Conservation (phyloP, 805 yeast species). For the Priceomyces fermenticarens region DNA sequence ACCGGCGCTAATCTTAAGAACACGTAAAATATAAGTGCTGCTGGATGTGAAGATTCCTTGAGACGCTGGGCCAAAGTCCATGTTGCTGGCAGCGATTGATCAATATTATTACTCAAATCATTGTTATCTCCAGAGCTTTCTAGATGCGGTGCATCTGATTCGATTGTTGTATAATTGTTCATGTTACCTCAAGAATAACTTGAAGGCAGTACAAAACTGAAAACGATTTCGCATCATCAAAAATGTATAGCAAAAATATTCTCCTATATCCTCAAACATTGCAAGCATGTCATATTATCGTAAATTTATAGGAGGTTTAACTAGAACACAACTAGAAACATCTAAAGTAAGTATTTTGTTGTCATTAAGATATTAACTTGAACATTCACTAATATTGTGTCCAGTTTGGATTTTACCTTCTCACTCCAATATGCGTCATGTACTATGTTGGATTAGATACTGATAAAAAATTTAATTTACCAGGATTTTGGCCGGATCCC, state of each 20-base stretch:
- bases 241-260: neutral
- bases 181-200: neutral
- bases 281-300: constrained; percentile 16
- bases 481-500: constrained; percentile 98
- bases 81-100: constrained; percentile 1
- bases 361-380: constrained; percentile 3
- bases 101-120: neutral
- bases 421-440: constrained; percentile 90
- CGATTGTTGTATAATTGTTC: constrained; percentile 9
- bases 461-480: constrained; percentile 81
- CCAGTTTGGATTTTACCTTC: constrained; percentile 76
- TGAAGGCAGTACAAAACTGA: neutral
- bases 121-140: constrained; percentile 4
- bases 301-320: constrained; percentile 32
- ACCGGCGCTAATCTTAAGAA: constrained; percentile 63
- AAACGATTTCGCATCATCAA: neutral
- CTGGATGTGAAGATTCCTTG: constrained; percentile 75
- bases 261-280: neutral
- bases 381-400: constrained; percentile 1
- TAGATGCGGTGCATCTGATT: constrained; percentile 8
- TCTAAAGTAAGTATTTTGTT: constrained; percentile 34
- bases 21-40: constrained; percentile 67
- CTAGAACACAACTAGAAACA: constrained; percentile 44
- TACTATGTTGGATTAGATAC: constrained; percentile 89
- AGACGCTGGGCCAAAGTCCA: constrained; percentile 34